phyloP scores from a whole-genome alignment of 2,329 filamentous ascomycete genomes.

The Chaetomium olivaceum region DNA sequence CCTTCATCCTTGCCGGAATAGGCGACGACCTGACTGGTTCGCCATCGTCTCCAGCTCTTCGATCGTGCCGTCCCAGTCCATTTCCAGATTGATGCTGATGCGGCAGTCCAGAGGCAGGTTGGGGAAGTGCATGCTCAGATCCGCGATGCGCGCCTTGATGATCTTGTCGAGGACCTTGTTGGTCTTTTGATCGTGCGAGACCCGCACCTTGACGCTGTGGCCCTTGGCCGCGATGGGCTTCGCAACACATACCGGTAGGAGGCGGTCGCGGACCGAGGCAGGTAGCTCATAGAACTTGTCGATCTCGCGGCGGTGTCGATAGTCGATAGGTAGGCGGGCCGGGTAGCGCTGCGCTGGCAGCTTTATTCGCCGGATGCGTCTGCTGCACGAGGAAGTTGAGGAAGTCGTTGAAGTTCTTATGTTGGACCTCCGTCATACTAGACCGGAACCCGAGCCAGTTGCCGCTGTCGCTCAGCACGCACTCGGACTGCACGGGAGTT shows the following conservation, averaged over 20 bases:
- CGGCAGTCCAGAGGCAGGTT: constrained; percentile 80
- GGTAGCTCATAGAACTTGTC: constrained; percentile 84
- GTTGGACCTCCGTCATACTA: constrained; percentile 84
- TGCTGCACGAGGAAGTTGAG: constrained; percentile 70
- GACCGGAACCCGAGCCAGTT: constrained; percentile 71
- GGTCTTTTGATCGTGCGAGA: constrained; percentile 75
- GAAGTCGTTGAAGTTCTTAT: constrained; percentile 79
- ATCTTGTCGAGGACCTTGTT: constrained; percentile 75
- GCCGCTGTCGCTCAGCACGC: constrained; percentile 62
- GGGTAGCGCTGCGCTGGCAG: constrained; percentile 42
- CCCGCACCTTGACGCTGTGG: constrained; percentile 64
- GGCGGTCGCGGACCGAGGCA: constrained; percentile 53
- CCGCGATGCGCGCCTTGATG: constrained; percentile 83
- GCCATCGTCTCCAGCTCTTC: constrained; percentile 52
- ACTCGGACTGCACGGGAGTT: constrained; percentile 69
- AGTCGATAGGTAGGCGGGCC: constrained; percentile 66
- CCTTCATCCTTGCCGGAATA: constrained; percentile 72
- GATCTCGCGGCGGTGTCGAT: constrained; percentile 77
- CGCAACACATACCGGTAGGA: constrained; percentile 64
- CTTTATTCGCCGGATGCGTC: constrained; percentile 56
- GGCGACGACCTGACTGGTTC: constrained; percentile 42
- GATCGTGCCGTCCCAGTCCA: constrained; percentile 73
- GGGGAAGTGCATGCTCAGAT: constrained; percentile 86
- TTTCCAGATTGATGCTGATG: constrained; percentile 92
- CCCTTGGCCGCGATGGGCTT: constrained; percentile 57